Evolutionary conservation across 257 asterid species (phyloP), one percentile per base, ranked within the genome.

Genomic region (Scutellaria galericulata): DNA sequence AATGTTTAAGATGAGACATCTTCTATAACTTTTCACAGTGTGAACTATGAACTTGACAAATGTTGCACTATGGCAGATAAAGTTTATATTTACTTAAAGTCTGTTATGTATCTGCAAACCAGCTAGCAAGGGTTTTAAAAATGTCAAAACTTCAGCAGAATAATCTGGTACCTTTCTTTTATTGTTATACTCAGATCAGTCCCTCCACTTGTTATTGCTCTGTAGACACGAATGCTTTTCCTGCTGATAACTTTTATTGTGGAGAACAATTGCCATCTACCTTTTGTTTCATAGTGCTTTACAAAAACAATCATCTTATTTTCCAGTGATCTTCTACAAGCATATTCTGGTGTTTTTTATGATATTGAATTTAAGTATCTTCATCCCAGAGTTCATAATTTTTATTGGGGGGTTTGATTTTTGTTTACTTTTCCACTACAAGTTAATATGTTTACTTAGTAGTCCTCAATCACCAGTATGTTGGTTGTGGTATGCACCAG

Each of bases 1-100:
- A 68, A 52, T 15, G 8, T 35, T 55, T 66, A 73, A 40, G 58
- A 64, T 37, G 37, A 59, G 55, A 11, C 66, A 50, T 67, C 46
- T 60, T 62, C 62, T 66, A 35, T 4, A 47, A 52, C 53, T 54
- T 55, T 14, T 39, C 18, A 5, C 7, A 22, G 13, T 40, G 24
- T 61, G 41, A 59, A 47, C 41, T 31, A 47, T 37, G 20, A 13
- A 22, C 58, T 61, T 45, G 15, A 68, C 75, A 53, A 12, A 50
- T 7, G 2, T 45, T 41, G 41, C 20, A 7, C 53, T 59, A 45
- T 31, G 76, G 18, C 60, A 42, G 50, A 51, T 68, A 24, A 10
- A 14, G 13, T 9, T 60, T 14, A 24, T 11, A 52, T 44, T 46
- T 20, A 72, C 63, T 41, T 61, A 72, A 60, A 35, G 37, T 47